Evolutionary conservation across 148 eudicot species (phyloP).

Genomic region (Amaranthus cruentus): DNA sequence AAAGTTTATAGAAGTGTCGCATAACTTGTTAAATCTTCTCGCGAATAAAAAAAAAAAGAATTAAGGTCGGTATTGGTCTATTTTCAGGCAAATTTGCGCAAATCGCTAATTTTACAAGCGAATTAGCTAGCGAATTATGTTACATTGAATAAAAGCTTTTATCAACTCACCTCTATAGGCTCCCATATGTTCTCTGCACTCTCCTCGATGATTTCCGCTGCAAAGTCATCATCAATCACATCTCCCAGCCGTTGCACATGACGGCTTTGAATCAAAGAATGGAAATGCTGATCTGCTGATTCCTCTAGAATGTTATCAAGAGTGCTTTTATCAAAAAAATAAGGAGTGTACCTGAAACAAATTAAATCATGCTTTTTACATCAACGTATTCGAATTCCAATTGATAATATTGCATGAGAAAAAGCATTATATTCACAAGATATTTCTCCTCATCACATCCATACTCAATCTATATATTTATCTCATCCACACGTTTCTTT

Average conservation of each 20-base stretch:
- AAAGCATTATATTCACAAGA: too few species aligned
- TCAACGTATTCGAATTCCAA: neutral
- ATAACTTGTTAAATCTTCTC: too few species aligned
- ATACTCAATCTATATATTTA: too few species aligned
- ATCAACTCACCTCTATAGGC: conserved; percentile 67
- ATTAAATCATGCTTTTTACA: conserved; percentile 1
- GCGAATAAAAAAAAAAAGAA: too few species aligned
- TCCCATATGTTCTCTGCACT: conserved; percentile 72
- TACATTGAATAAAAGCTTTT: neutral
- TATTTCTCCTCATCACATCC: too few species aligned
- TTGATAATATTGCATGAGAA: neutral
- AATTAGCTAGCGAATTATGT: too few species aligned
- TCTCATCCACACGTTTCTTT: too few species aligned
- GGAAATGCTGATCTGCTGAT: conserved; percentile 85
- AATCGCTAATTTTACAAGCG: too few species aligned
- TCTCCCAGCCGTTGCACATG: conserved; percentile 64
- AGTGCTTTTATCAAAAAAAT: conserved; percentile 78
- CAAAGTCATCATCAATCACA: conserved; percentile 61
- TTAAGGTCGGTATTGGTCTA: too few species aligned
- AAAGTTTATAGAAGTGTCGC: too few species aligned
- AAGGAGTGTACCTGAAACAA: conserved; percentile 81
- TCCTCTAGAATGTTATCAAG: conserved; percentile 92
- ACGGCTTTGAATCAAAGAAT: conserved; percentile 69
- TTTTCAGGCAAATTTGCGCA: too few species aligned
- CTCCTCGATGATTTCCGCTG: conserved; percentile 72